Evolutionary conservation across 1,284 basidiomycete species (phyloP).

Genomic region (Ganoderma boninense): DNA sequence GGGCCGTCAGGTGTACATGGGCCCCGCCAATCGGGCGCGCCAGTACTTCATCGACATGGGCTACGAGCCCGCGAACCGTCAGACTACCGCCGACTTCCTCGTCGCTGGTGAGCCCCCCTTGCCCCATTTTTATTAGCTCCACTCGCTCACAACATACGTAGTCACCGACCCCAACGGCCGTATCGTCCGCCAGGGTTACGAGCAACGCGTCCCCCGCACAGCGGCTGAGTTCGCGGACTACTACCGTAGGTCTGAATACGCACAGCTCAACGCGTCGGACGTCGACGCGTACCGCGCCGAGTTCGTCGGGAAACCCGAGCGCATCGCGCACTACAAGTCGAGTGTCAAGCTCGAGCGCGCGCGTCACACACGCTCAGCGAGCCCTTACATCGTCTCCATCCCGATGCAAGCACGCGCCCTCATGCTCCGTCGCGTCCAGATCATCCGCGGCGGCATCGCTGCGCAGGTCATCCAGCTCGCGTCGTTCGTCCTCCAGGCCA

Average conservation of each 20-base stretch:
- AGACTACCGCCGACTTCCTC: conserved; percentile 71
- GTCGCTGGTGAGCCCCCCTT: conserved; percentile 43
- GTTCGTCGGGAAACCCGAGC: conserved; percentile 44
- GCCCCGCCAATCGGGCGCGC: conserved; percentile 58
- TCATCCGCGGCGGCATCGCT: conserved; percentile 64
- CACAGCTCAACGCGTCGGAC: conserved; percentile 52
- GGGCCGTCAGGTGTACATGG: conserved; percentile 72
- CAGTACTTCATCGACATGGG: conserved; percentile 72
- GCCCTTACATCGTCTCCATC: conserved; percentile 42
- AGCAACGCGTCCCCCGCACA: conserved; percentile 55
- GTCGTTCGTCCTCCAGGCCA: conserved; percentile 67
- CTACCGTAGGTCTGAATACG: conserved; percentile 53
- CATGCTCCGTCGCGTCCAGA: conserved; percentile 72
- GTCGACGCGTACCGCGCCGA: conserved; percentile 52
- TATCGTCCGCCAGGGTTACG: conserved; percentile 50
- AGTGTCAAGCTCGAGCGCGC: conserved; percentile 64
- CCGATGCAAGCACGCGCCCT: conserved; percentile 72
- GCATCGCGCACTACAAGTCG: conserved; percentile 50
- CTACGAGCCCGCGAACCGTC: conserved; percentile 60
- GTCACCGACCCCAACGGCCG: conserved; percentile 61
- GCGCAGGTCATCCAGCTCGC: conserved; percentile 46
- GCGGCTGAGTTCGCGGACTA: conserved; percentile 58
- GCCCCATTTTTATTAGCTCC: background rate
- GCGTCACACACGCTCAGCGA: conserved; percentile 38
- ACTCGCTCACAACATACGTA: conserved; percentile 31